phyloP scores from a whole-genome alignment of 73 alveolate species.

The Paramecium pentaurelia region DNA sequence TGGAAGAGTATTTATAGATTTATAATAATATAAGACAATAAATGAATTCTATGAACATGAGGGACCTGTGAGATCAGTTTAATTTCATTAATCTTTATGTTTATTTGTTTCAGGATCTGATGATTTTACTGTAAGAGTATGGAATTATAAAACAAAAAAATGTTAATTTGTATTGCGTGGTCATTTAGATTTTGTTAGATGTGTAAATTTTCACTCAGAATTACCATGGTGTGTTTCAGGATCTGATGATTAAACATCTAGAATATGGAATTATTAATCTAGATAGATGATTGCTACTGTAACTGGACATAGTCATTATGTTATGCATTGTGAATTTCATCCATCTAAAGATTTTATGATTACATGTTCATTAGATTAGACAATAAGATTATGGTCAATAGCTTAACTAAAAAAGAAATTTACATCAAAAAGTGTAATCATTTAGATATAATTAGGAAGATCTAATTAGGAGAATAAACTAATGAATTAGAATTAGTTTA shows the following conservation, averaged over 20 bases:
- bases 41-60: conserved; percentile 95
- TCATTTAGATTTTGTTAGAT: conserved; percentile 97
- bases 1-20: conserved; percentile 26
- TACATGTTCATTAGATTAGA: conserved; percentile 95
- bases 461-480: background rate
- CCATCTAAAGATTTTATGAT: conserved; percentile 95
- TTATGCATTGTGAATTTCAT: conserved; percentile 98
- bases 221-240: conserved; percentile 98
- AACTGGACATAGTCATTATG: conserved; percentile 98
- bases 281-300: conserved; percentile 82
- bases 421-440: background rate
- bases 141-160: conserved; percentile 68
- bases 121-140: conserved; percentile 97
- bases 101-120: conserved; percentile 98
- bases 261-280: conserved; percentile 99
- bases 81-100: conserved; percentile 86
- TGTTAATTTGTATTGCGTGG: conserved; percentile 93
- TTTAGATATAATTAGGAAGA: background rate
- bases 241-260: conserved; percentile 79
- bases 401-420: background rate
- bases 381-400: conserved; percentile 94
- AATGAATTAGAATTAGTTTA: conserved; percentile 88
- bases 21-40: conserved; percentile 68
- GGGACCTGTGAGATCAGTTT: conserved; percentile 70
- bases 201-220: conserved; percentile 98